phyloP scores from a whole-genome alignment of 208 protist genomes.

The Acanthamoeba quina region DNA sequence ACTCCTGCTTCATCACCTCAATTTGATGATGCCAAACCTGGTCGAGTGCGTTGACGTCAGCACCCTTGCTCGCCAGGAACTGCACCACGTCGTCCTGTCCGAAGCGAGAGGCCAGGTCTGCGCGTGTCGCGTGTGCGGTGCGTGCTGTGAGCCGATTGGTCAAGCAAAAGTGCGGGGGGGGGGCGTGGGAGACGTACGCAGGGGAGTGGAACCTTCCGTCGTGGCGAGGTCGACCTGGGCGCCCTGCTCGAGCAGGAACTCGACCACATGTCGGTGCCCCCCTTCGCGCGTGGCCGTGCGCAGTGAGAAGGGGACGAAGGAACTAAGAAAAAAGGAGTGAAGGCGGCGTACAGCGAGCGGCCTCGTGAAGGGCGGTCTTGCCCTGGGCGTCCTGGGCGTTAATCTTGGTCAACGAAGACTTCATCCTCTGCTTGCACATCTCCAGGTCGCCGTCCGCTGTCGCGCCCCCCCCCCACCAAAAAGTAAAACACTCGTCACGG shows the following conservation, averaged over 20 bases:
- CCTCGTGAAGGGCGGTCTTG: constrained; percentile 45
- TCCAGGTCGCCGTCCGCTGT: constrained; percentile 38
- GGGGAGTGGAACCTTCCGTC: not conserved
- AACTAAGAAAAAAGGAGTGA: too few species aligned
- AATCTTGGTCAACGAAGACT: constrained; percentile 20
- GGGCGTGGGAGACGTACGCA: not conserved
- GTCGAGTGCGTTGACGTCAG: not conserved
- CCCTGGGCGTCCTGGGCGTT: constrained; percentile 45
- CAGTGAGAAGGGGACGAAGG: too few species aligned
- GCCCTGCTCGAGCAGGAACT: constrained; percentile 5
- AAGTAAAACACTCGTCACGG: not conserved
- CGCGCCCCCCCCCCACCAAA: not conserved
- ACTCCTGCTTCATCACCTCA: not conserved
- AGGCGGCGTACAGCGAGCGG: not conserved
- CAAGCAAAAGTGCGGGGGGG: not conserved
- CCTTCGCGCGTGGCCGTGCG: not conserved
- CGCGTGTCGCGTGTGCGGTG: not conserved
- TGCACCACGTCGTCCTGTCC: constrained; percentile 33
- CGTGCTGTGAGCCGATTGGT: not conserved
- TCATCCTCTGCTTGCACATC: constrained; percentile 58
- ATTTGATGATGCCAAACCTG: not conserved
- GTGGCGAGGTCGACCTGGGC: constrained; percentile 20
- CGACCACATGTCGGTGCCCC: constrained; percentile 5
- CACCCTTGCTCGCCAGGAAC: not conserved
- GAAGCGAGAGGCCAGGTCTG: constrained; percentile 18